Evolutionary conservation across 495 filamentous ascomycete genomes (phyloP), one percentile per base, ranked within the genome.

Genomic region (Amorphotheca resinae): DNA sequence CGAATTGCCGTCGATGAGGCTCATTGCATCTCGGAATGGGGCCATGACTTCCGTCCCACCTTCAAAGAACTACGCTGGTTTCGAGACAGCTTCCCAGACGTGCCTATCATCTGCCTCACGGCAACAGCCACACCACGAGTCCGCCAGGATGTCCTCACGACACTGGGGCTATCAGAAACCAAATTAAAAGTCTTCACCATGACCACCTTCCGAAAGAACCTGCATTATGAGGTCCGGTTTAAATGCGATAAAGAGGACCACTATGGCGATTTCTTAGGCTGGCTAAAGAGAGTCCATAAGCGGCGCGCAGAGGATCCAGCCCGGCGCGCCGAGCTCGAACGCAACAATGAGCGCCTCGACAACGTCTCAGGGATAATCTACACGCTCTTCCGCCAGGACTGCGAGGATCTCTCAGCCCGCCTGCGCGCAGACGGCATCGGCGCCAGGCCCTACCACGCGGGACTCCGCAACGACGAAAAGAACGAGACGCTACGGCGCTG

Each of bases 11-110:
- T 96, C 35, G 89, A 96, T 61, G 89, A 96, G 64, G 89, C 89
- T 11, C 89, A 96, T 58, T 95, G 89, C 58, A 94, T 96, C 49
- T 88, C 82, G 8, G 88, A 96, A 77, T 96, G 89, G 89, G 89
- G 89, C 14, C 88, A 96, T 58, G 89, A 96, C 59, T 96, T 96
- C 54, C 82, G 89, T n/a, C 82, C 82, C 14, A 80, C 86, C 23
- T 95, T 94, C 62, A 84, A 86, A 51, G 71, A 80, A 18, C 72
- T 96, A n/a, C 77, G 76, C 5, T 94, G 83, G 77, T 93, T 96
- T 65, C 84, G 82, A 46, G 66, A 72, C 21, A 76, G 76, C 16
- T 82, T 84, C 45, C 87, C 87, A 0, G 67, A 79, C 21, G 84
- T 95, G 0, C 87, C 89, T 17, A 79, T 95, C 22, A 93, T 87